phyloP scores from a whole-genome alignment of 1,139 yeast genomes.

The Blastobotrys niveus region DNA sequence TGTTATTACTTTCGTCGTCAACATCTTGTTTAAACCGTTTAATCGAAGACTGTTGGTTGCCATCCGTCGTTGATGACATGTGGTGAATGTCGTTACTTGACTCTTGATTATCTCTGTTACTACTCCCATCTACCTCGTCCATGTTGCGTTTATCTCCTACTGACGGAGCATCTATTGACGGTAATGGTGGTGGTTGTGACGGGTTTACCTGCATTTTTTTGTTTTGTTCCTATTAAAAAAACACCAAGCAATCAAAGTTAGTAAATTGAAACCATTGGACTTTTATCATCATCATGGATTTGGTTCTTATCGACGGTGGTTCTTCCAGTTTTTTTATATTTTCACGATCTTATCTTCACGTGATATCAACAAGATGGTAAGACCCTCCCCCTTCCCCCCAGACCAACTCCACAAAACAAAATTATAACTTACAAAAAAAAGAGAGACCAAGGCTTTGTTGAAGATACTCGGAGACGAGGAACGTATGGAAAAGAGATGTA shows the following conservation, averaged over 20 bases:
- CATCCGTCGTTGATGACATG: background rate
- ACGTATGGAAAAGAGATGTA: background rate
- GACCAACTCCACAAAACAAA: too few relatives aligned
- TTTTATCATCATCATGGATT: too few relatives aligned
- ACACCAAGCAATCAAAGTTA: too few relatives aligned
- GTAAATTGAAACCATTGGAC: too few relatives aligned
- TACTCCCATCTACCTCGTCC: background rate
- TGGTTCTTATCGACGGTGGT: slow-evolving; percentile 8
- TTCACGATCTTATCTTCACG: background rate
- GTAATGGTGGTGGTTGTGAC: background rate
- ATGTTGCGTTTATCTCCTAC: too few relatives aligned
- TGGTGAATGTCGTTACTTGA: background rate
- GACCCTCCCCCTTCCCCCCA: background rate
- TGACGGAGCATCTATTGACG: too few relatives aligned
- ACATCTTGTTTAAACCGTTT: background rate
- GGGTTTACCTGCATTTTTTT: slow-evolving; percentile 7
- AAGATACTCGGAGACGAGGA: too few relatives aligned
- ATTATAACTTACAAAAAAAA: too few relatives aligned
- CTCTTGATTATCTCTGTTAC: background rate
- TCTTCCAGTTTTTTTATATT: background rate
- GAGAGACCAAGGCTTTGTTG: background rate
- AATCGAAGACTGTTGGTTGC: background rate
- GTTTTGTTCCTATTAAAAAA: background rate
- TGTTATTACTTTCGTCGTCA: background rate
- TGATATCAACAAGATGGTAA: background rate